Percentiles rank a stretch among this genome's conserved stretches.
These are phyloP conservation scores for Synura sp. DNA, from an alignment of 352 stramenopile species.

Conservation along the genomic window DNA sequence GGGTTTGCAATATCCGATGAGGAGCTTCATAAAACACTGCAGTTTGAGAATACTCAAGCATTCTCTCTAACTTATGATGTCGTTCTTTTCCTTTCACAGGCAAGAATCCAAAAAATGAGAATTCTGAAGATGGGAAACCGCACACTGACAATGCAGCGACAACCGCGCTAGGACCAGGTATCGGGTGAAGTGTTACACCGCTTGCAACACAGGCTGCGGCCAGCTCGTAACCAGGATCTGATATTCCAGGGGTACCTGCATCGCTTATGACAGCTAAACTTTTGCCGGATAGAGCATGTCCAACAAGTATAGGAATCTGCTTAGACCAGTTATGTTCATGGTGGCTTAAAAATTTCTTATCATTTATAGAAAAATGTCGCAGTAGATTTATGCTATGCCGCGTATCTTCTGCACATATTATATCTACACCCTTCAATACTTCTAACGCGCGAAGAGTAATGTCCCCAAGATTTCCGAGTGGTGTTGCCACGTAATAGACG, in stretches of 20 bases:
- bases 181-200: slow-evolving; percentile 48
- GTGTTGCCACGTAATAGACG: slow-evolving; percentile 52
- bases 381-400: slow-evolving; percentile 47
- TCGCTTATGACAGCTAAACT: slow-evolving; percentile 48
- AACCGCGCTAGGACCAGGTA: slow-evolving; percentile 50
- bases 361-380: slow-evolving; percentile 45
- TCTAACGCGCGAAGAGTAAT: slow-evolving; percentile 50
- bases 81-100: slow-evolving; percentile 8
- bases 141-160: slow-evolving; percentile 49
- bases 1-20: slow-evolving; percentile 48
- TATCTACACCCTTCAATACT: slow-evolving; percentile 45
- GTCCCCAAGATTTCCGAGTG: slow-evolving; percentile 51
- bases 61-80: background rate
- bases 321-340: slow-evolving; percentile 50
- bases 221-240: slow-evolving; percentile 49
- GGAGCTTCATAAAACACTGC: slow-evolving; percentile 51
- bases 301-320: slow-evolving; percentile 48
- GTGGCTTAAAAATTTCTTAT: slow-evolving; percentile 49
- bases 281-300: slow-evolving; percentile 41
- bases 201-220: slow-evolving; percentile 43
- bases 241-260: slow-evolving; percentile 51
- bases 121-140: slow-evolving; percentile 41
- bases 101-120: slow-evolving; percentile 10
- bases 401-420: slow-evolving; percentile 52
- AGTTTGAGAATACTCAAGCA: slow-evolving; percentile 38